Percentiles rank a stretch among this genome's conserved stretches.
Conservation (phyloP, 495 filamentous ascomycete genomes). For the Aspergillus carlsbadensis region DNA sequence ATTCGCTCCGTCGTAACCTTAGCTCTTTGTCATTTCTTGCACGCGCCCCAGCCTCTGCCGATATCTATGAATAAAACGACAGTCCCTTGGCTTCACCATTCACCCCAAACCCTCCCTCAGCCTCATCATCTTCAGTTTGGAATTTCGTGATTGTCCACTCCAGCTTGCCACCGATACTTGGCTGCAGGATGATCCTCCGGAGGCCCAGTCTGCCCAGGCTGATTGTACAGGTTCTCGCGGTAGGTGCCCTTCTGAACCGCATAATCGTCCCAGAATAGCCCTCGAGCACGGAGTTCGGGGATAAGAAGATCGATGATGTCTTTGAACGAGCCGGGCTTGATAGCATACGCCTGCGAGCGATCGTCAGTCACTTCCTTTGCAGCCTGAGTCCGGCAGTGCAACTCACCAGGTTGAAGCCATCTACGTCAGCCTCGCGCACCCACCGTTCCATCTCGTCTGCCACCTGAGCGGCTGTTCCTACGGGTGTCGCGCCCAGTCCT, state of each 20-base stretch:
- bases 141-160: conserved; percentile 28
- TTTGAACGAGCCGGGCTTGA: conserved; percentile 62
- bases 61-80: too few relatives aligned
- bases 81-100: too few relatives aligned
- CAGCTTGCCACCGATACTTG: conserved; percentile 50
- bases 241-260: conserved; percentile 46
- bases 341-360: conserved; percentile 49
- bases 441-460: conserved; percentile 62
- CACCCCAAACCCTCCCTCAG: background rate
- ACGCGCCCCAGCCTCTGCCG: too few relatives aligned
- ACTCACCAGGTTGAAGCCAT: conserved; percentile 61
- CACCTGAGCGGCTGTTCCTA: conserved; percentile 57
- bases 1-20: too few relatives aligned
- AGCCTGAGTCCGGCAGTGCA: background rate
- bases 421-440: conserved; percentile 60
- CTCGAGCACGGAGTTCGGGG: conserved; percentile 44
- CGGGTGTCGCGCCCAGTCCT: conserved; percentile 51
- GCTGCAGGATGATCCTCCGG: conserved; percentile 48
- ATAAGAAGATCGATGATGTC: conserved; percentile 57
- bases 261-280: conserved; percentile 51
- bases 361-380: background rate
- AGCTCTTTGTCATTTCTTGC: too few relatives aligned
- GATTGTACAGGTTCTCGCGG: conserved; percentile 45
- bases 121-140: conserved; percentile 12
- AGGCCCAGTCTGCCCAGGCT: conserved; percentile 44